Evolutionary conservation across 768 basidiomycete species (phyloP).

Genomic region (Pholiota conissans): DNA sequence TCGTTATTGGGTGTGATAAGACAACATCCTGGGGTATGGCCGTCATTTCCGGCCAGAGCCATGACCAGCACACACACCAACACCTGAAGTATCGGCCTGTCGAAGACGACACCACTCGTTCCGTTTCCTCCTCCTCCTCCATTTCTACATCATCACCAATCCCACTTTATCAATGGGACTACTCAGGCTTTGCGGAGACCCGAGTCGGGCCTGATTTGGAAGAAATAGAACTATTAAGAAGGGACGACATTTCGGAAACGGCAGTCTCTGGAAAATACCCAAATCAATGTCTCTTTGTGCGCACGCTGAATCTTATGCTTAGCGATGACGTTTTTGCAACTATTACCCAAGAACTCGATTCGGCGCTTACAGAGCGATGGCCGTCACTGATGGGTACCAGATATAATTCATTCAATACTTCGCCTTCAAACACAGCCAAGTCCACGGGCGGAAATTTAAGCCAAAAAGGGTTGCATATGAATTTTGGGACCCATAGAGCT

Average conservation of each 20-base stretch:
- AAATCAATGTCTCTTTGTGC: slow-evolving; percentile 17
- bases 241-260: not conserved
- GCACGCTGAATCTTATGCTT: slow-evolving; percentile 13
- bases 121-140: no score
- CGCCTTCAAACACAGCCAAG: not conserved
- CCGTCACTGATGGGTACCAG: not conserved
- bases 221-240: slow-evolving; percentile 4
- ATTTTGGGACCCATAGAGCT: not conserved
- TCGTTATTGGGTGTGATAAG: slow-evolving; percentile 17
- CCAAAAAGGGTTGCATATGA: not conserved
- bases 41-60: slow-evolving; percentile 3
- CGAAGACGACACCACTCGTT: not conserved
- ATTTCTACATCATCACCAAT: no score
- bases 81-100: not conserved
- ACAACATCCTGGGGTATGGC: slow-evolving; percentile 13
- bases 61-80: not conserved
- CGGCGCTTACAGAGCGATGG: not conserved
- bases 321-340: not conserved
- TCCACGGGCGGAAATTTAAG: not conserved
- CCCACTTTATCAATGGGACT: slow-evolving; percentile 12
- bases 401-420: not conserved
- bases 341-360: not conserved
- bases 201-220: slow-evolving; percentile 8
- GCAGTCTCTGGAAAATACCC: not conserved
- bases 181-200: slow-evolving; percentile 14